Evolutionary conservation across 1,139 yeast species (phyloP).

Genomic region (Hyphopichia burtonii): DNA sequence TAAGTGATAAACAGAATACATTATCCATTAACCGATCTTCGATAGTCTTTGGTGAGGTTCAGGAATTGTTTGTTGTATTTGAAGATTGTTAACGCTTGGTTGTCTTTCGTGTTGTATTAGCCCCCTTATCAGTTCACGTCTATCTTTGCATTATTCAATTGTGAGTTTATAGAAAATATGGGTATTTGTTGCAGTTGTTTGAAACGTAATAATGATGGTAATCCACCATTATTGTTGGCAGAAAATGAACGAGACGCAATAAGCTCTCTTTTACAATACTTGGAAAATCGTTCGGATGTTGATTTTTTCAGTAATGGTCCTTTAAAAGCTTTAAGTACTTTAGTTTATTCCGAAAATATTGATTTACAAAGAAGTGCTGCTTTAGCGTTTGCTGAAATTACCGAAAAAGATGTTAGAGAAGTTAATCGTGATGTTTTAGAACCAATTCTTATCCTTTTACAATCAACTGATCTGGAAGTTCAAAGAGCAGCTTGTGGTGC

Average conservation of each 20-base stretch:
- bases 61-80: no score
- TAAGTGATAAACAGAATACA: not conserved
- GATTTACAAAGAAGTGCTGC: constrained; percentile 98
- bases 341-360: constrained; percentile 91
- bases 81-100: no score
- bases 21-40: no score
- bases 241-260: constrained; percentile 97
- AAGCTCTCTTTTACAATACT: constrained; percentile 79
- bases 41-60: no score
- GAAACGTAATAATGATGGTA: constrained; percentile 36
- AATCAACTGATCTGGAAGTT: constrained; percentile 87
- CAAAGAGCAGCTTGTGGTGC: constrained; percentile 99
- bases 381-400: constrained; percentile 95
- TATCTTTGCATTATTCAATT: no score
- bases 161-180: no score
- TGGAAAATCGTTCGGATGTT: constrained; percentile 80
- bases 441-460: constrained; percentile 84
- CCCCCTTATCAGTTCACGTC: not conserved
- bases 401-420: constrained; percentile 91
- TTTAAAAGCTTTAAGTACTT: constrained; percentile 81
- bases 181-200: constrained; percentile 69
- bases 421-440: constrained; percentile 90
- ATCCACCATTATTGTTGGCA: constrained; percentile 79
- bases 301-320: constrained; percentile 94
- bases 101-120: not conserved